Conservation (phyloP, 2,329 filamentous ascomycete genomes). For the Sporothrix curviconia region DNA sequence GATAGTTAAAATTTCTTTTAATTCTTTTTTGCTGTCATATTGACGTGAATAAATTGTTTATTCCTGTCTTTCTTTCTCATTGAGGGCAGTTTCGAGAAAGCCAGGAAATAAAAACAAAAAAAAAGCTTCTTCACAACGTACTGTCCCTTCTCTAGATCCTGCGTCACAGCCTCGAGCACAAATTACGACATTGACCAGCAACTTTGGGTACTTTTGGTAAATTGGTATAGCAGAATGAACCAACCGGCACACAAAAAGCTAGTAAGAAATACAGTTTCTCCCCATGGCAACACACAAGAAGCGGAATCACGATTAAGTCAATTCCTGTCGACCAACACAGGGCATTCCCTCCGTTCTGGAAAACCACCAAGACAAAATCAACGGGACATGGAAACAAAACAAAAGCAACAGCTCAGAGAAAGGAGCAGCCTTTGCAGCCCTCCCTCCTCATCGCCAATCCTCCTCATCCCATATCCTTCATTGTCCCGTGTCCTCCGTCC, state of each 20-base stretch:
- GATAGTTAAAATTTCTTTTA: background rate
- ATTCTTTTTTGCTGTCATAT: too few species aligned
- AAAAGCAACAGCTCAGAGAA: background rate
- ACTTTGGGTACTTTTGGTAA: background rate
- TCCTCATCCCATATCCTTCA: conserved; percentile 22
- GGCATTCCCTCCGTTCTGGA: conserved; percentile 80
- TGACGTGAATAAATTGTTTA: too few species aligned
- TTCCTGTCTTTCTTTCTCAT: too few species aligned
- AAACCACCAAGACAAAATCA: conserved; percentile 6
- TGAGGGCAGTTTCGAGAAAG: too few species aligned
- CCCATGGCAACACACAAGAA: conserved; percentile 17
- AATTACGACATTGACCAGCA: background rate
- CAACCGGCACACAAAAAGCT: conserved; percentile 6
- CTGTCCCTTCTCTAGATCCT: too few species aligned
- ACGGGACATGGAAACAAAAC: conserved; percentile 9
- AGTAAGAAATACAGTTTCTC: conserved; percentile 3
- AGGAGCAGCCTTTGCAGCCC: background rate
- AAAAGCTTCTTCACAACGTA: too few species aligned
- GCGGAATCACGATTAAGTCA: conserved; percentile 84
- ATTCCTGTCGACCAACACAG: conserved; percentile 79
- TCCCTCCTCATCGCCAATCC: background rate
- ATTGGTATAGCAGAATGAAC: background rate
- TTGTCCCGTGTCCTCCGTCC: too few species aligned
- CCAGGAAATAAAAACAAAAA: too few species aligned
- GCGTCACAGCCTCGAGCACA: too few species aligned